Base-by-base conservation (phyloP, 768 basidiomycete genomes). In the Suillus subluteus region DNA sequence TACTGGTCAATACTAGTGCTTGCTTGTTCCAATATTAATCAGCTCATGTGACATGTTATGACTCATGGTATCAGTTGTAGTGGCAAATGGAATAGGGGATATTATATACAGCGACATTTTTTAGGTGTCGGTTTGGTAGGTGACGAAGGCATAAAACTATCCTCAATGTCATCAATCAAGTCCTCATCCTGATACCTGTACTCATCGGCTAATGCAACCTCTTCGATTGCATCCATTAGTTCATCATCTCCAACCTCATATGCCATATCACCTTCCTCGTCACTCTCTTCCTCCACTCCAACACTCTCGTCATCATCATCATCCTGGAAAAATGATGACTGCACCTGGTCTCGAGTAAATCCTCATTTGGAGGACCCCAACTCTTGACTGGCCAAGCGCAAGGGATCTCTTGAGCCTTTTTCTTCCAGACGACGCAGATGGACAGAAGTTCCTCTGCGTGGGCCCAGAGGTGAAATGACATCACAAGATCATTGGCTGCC, bases 161-260 rank as follows among this genome's bases (percentile, higher is more conserved):
- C 23, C 32, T 62, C 61, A 30, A 43, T 6, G 16, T 62, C 61
- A 63, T 58, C 62, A 63, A 26, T 12, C 15, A 30, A 1, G 30
- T 43, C 48, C 43, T 59, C 26, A 30, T 37, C 44, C 44, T 40
- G 43, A 16, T 50, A 52, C 48, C 30, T 43, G 56, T 65, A 62
- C 41, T 62, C 64, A 16, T 65, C 55, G 26, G 64, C n/a, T 46
- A 65, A 44, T 65, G 59, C 58, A 55, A 65, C 56, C 18, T 65
- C 58, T n/a, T 62, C 59, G 35, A 62, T 44, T 1, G 16, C 64
- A 44, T 16, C 41, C 64, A 65, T 58, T 5, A 65, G 23, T 44
- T 63, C 54, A 61, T 65, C 58, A 65, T 54, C 52, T 30, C 52
- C 30, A 54, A 54, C 52, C 52, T 54, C 50, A 15, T 64, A 26